phyloP scores from a whole-genome alignment of 352 stramenopile genomes.

The Phytophthora sansomeana region DNA sequence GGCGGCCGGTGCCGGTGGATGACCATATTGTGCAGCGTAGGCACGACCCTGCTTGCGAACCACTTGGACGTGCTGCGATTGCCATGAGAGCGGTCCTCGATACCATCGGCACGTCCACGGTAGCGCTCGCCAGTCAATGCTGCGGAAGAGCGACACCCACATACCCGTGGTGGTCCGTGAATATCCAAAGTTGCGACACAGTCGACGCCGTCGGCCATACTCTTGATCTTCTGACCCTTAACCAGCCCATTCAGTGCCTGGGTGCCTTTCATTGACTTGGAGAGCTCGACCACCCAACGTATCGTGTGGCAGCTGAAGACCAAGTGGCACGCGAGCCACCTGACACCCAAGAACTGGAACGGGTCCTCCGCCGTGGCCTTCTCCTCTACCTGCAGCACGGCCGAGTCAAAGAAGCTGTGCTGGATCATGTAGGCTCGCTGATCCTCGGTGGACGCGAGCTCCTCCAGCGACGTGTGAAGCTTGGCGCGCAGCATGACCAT shows the following conservation, averaged over 20 bases:
- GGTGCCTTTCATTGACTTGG: slow-evolving; percentile 61
- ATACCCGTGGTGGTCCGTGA: slow-evolving; percentile 52
- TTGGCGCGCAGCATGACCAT: slow-evolving; percentile 69
- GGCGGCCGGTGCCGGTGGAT: slow-evolving; percentile 51
- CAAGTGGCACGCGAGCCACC: slow-evolving; percentile 77
- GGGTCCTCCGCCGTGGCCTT: slow-evolving; percentile 53
- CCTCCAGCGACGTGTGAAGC: slow-evolving; percentile 73
- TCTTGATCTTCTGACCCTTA: slow-evolving; percentile 66
- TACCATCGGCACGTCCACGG: slow-evolving; percentile 58
- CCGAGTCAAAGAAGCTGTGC: slow-evolving; percentile 78
- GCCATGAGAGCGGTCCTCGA: slow-evolving; percentile 45
- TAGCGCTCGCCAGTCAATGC: slow-evolving; percentile 55
- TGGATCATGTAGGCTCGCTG: slow-evolving; percentile 67
- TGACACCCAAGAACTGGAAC: slow-evolving; percentile 79
- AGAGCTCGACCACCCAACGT: slow-evolving; percentile 65
- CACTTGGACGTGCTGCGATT: slow-evolving; percentile 70
- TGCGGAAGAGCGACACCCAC: slow-evolving; percentile 69
- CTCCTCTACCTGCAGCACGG: slow-evolving; percentile 76
- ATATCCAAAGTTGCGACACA: slow-evolving; percentile 74
- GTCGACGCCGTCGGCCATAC: slow-evolving; percentile 54
- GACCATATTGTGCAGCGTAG: slow-evolving; percentile 45
- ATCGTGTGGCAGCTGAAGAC: slow-evolving; percentile 71
- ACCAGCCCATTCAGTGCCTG: slow-evolving; percentile 69
- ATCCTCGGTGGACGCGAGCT: slow-evolving; percentile 71
- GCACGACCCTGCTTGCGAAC: slow-evolving; percentile 72